Base-by-base conservation (phyloP, 2,329 filamentous ascomycete genomes). In the Cryphonectria parasitica region DNA sequence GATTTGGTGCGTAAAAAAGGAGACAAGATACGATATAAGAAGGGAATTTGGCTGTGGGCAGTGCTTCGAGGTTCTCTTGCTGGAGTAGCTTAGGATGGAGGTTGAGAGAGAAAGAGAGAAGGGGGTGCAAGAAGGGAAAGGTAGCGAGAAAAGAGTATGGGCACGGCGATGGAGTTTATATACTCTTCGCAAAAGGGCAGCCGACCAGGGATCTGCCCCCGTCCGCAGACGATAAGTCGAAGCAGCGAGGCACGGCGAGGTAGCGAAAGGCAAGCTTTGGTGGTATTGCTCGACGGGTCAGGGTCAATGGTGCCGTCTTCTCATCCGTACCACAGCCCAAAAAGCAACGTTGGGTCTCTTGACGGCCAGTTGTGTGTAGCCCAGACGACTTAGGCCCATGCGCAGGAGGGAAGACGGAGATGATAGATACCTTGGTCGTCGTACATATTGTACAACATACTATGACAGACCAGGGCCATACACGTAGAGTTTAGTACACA, bases 161-260 rank as follows among this genome's bases (percentile, higher is more conserved):
- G 61, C 61, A 64, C 39, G 25, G 43, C 56, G 49, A 64, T 49
- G 66, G 63, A 66, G 70, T 71, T 71, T 71, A 69, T 71, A 71
- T 71, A 71, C 62, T 54, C 28, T 45, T 34, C 28, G 6, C 43
- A 58, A 58, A 15, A 58, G 13, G 15, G 54, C 45, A 49, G 54
- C 54, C 4, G 54, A 31, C 54, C 70, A 71, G 70, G 70, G 70
- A 71, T 64, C 62, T 66, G 70, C 54, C 61, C 36, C 43, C 43
- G 19, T 49, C 43, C 43, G n/a, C 8, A 49, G 22, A 49, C 1
- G 45, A n/a, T 11, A 49, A n/a, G 63, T 56, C 52, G 7, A 58
- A 66, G 31, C 8, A 39, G 36, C 11, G 36, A 39, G 36, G 8
- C 36, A 39, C 8, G 56, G n/a, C 49, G 36, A 54, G 8, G 36